A percentile compares a stretch with the other conserved stretches of the same genome.
These are phyloP conservation scores for Glycyrrhiza uralensis DNA, from an alignment of 306 rosid genomes.

Conservation along the genomic window DNA sequence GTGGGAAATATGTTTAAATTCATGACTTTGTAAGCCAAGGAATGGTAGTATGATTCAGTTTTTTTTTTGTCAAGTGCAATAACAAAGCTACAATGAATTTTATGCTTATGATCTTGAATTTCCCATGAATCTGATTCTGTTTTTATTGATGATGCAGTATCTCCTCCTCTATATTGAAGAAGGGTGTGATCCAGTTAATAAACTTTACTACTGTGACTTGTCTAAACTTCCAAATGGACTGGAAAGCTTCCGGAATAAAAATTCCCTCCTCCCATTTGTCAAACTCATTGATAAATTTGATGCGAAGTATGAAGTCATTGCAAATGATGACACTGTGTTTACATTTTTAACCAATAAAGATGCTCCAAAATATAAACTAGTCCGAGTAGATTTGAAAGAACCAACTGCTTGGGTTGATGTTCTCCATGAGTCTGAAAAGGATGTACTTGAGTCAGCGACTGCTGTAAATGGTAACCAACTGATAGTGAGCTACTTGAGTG, in stretches of 20 bases:
- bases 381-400: constrained; percentile 73
- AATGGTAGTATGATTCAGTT: neutral
- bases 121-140: constrained; percentile 3
- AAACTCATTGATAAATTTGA: constrained; percentile 77
- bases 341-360: constrained; percentile 88
- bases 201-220: constrained; percentile 80
- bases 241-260: constrained; percentile 57
- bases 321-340: constrained; percentile 80
- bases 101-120: neutral
- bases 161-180: constrained; percentile 53
- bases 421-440: constrained; percentile 72
- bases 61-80: constrained; percentile 17
- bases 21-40: constrained; percentile 11
- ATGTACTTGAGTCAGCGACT: constrained; percentile 76
- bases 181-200: constrained; percentile 95
- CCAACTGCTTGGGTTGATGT: constrained; percentile 78
- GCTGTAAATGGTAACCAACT: constrained; percentile 84
- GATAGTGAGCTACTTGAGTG: constrained; percentile 88
- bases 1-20: neutral
- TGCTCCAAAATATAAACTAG: constrained; percentile 91
- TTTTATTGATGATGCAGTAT: constrained; percentile 57
- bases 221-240: constrained; percentile 62
- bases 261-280: constrained; percentile 62
- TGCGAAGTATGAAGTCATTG: constrained; percentile 66
- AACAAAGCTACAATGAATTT: neutral